Conservation (phyloP, 805 yeast genomes). For the Ogataea paradorogensis region DNA sequence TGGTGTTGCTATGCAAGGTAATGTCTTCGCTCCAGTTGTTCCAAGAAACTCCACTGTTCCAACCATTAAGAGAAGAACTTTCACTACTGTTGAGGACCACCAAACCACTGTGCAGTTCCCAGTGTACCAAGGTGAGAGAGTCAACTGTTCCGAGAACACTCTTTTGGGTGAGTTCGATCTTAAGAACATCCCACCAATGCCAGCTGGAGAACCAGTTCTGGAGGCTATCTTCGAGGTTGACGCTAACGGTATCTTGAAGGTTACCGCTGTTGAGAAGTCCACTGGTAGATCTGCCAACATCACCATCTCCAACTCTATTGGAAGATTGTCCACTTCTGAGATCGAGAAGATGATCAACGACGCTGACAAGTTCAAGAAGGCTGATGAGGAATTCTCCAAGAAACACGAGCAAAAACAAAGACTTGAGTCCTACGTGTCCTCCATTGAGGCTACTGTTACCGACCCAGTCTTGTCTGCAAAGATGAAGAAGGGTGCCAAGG, state of each 20-base stretch:
- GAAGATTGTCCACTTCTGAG: constrained; percentile 94
- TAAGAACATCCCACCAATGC: constrained; percentile 96
- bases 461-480: constrained; percentile 98
- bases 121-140: constrained; percentile 99
- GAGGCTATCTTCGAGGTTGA: constrained; percentile 99
- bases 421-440: constrained; percentile 96
- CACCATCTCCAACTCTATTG: constrained; percentile 98
- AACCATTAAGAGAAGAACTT: constrained; percentile 97
- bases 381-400: constrained; percentile 98
- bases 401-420: constrained; percentile 99
- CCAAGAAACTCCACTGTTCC: constrained; percentile 99
- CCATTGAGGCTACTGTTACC: constrained; percentile 92
- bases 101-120: constrained; percentile 99
- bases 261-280: constrained; percentile 97
- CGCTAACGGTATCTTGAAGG: constrained; percentile 99
- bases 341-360: constrained; percentile 98
- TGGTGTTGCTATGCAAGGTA: constrained; percentile 99
- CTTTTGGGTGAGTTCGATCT: constrained; percentile 98
- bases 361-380: constrained; percentile 98
- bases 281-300: constrained; percentile 98
- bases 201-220: constrained; percentile 98
- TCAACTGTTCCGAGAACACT: constrained; percentile 96
- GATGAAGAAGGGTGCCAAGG: constrained; percentile 95
- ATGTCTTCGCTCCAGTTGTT: constrained; percentile 97
- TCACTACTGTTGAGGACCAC: constrained; percentile 98